Percentiles rank a stretch among this genome's conserved stretches.
phyloP scores from a whole-genome alignment of 495 filamentous ascomycete genomes.

The Aspergillus sclerotioniger region DNA sequence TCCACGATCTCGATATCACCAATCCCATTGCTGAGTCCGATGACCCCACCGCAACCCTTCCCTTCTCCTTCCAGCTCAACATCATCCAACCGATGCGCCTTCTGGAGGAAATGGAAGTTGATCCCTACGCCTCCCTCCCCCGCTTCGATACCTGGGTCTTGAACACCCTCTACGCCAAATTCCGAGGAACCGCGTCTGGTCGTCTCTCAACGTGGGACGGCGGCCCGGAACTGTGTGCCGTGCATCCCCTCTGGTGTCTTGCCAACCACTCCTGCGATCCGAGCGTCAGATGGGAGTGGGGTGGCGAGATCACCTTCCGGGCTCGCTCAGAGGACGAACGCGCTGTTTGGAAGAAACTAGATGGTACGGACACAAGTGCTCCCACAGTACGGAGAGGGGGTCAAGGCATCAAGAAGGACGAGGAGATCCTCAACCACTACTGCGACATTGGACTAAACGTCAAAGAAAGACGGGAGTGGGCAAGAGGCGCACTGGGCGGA shows the following conservation, averaged over 20 bases:
- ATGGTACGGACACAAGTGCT: conserved; percentile 2
- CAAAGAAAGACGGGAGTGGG: conserved; percentile 83
- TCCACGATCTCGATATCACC: conserved; percentile 37
- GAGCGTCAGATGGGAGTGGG: conserved; percentile 93
- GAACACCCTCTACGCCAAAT: conserved; percentile 91
- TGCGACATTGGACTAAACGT: conserved; percentile 82
- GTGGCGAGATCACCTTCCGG: conserved; percentile 72
- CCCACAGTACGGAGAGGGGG: conserved; percentile 8
- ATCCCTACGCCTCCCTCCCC: conserved; percentile 67
- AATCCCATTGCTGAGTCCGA: conserved; percentile 5
- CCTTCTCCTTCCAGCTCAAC: conserved; percentile 85
- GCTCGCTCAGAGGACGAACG: conserved; percentile 42
- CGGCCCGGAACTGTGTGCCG: conserved; percentile 75
- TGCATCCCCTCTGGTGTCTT: conserved; percentile 71
- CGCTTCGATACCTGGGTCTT: conserved; percentile 86
- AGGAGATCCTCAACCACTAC: conserved; percentile 92
- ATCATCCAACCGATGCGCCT: conserved; percentile 80
- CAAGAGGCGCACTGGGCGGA: conserved; percentile 77
- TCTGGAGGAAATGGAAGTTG: conserved; percentile 85
- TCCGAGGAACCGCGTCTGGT: conserved; percentile 86
- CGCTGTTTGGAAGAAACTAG: conserved; percentile 45
- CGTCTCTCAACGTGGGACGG: conserved; percentile 69
- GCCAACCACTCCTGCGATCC: conserved; percentile 95
- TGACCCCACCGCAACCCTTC: conserved; percentile 49
- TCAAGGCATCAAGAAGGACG: conserved; percentile 65